Percentiles rank a stretch among this genome's conserved stretches.
Evolutionary conservation across 257 asterid genomes (phyloP).

Genomic region (Coffea canephora): DNA sequence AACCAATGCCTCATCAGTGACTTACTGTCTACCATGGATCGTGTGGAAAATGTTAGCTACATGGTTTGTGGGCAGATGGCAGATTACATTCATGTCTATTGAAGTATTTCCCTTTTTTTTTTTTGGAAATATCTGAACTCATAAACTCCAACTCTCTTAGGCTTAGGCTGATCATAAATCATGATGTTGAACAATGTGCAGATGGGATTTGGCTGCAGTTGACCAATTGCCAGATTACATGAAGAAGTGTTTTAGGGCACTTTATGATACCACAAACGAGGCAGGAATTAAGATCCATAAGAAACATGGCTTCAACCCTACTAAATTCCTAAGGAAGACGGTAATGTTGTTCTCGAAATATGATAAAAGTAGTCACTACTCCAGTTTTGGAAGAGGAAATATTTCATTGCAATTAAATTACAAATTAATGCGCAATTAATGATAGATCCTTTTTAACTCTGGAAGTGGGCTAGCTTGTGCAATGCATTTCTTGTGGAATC

Average conservation of each 20-base stretch:
- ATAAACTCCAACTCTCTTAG: neutral
- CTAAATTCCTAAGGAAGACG: slow-evolving; percentile 11
- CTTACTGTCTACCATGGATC: too few species aligned
- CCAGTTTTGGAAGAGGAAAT: neutral
- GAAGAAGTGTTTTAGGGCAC: slow-evolving; percentile 44
- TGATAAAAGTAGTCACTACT: neutral
- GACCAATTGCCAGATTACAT: slow-evolving; percentile 41
- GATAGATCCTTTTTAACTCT: neutral
- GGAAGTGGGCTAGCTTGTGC: slow-evolving; percentile 54
- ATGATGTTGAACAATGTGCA: neutral
- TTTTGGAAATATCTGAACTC: too few species aligned
- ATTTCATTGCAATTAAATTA: neutral
- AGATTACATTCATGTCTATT: too few species aligned
- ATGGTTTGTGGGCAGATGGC: too few species aligned
- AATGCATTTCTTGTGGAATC: slow-evolving; percentile 49
- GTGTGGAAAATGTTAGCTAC: too few species aligned
- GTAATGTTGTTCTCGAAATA: slow-evolving; percentile 1
- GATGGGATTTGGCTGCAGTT: slow-evolving; percentile 41
- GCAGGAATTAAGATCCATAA: slow-evolving; percentile 18
- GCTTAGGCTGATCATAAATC: neutral
- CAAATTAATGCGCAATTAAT: too few species aligned
- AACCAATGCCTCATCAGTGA: too few species aligned
- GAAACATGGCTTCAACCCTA: slow-evolving; percentile 40
- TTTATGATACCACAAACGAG: slow-evolving; percentile 41
- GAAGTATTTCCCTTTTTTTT: too few species aligned